Evolutionary conservation across 2,329 filamentous ascomycete genomes (phyloP).

Genomic region (Colletotrichum simmondsii): DNA sequence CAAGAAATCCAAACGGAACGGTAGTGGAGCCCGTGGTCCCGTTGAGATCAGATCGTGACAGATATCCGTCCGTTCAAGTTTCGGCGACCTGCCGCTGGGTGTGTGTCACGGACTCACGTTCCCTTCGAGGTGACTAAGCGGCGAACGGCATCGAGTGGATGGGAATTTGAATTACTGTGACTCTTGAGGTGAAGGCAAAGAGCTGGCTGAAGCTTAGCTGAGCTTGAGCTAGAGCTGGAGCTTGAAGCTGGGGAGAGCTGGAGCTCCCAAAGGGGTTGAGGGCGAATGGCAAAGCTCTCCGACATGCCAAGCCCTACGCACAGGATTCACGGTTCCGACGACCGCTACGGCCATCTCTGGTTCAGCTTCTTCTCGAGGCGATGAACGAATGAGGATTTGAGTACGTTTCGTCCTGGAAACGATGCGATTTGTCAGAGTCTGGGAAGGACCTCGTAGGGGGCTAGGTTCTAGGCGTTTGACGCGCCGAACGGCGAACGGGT

Average conservation of each 20-base stretch:
- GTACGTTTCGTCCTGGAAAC: background rate
- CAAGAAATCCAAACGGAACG: background rate
- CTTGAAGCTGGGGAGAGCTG: background rate
- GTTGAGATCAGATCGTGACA: background rate
- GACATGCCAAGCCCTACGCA: background rate
- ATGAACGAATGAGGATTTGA: background rate
- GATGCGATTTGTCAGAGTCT: background rate
- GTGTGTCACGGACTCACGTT: background rate
- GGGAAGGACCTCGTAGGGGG: background rate
- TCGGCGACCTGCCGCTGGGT: background rate
- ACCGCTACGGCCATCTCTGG: background rate
- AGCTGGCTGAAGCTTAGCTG: background rate
- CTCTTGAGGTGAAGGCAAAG: background rate
- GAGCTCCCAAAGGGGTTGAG: no score
- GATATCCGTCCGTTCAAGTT: background rate
- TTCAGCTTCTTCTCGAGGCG: background rate
- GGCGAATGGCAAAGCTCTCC: background rate
- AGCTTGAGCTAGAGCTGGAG: background rate
- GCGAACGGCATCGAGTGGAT: background rate
- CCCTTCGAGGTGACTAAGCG: background rate
- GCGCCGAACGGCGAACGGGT: background rate
- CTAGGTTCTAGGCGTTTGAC: background rate
- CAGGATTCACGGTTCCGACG: background rate
- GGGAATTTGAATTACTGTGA: background rate
- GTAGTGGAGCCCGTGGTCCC: background rate